Conservation (phyloP, 495 filamentous ascomycete species). For the Achaetomiella virescens region DNA sequence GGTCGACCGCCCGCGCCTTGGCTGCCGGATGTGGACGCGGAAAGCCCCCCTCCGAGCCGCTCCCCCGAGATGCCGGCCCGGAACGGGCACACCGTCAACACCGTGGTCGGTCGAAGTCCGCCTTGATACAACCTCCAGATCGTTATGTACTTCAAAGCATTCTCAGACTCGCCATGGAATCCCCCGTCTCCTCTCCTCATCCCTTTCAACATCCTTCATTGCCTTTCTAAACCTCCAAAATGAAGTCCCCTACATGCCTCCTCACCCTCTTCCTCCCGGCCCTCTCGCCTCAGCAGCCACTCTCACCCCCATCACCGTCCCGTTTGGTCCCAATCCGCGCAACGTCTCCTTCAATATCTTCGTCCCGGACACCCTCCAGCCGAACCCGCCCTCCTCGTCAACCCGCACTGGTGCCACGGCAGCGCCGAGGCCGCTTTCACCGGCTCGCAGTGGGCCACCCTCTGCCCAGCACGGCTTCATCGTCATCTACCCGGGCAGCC, state of each 20-base stretch:
- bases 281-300: constrained; percentile 14
- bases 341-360: constrained; percentile 51
- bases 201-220: neutral
- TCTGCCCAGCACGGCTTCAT: constrained; percentile 49
- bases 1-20: no score
- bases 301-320: constrained; percentile 31
- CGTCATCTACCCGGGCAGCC: constrained; percentile 50
- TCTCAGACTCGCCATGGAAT: no score
- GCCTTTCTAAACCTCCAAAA: neutral
- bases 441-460: constrained; percentile 34
- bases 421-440: constrained; percentile 25
- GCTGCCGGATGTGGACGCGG: no score
- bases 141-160: no score
- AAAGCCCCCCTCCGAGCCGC: no score
- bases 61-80: no score
- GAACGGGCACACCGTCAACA: no score
- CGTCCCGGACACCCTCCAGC: constrained; percentile 45
- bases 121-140: no score
- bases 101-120: no score
- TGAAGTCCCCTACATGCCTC: neutral
- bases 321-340: constrained; percentile 45
- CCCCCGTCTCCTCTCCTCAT: neutral
- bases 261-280: constrained; percentile 3
- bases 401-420: constrained; percentile 49
- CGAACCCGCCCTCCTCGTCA: constrained; percentile 50